Evolutionary conservation across 768 basidiomycete species (phyloP), one percentile per base, ranked within the genome.

Genomic region (Tylopilus rubrobrunneus): DNA sequence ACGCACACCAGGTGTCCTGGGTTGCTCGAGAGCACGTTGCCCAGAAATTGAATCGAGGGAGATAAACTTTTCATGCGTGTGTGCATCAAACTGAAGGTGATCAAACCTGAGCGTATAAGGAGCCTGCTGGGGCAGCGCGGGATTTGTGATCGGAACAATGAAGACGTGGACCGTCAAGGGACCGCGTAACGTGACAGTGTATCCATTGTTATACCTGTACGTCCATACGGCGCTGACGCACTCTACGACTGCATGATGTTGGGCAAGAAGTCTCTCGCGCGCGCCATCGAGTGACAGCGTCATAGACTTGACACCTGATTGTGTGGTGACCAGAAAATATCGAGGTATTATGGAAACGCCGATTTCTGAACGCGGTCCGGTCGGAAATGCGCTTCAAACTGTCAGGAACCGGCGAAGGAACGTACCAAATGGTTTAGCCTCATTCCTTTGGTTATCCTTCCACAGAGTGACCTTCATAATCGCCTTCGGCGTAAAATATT

Each of bases 261-360:
- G 75, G 50, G 77, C 78, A 8, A 78, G 72, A n/a, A 70, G 71
- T 52, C 87, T 77, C 64, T 93, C 91, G 14, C 84, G 81, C 1
- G 86, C 88, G 39, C 86, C 87, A 62, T 91, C 87, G 23, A 92
- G 74, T 2, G 83, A 80, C n/a, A 92, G 70, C 14, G 82, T 79
- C 87, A 92, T 92, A 5, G 87, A 87, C 57, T 84, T 84, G 48
- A 92, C 90, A 27, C 90, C 91, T 5, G 90, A 89, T 66, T 89
- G 87, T 2, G 85, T 85, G 0, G 88, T 90, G 19, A 90, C 88
- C 31, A 89, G 79, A 73, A 92, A 90, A 71, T 92, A 92, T 27
- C 89, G 85, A 12, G 89, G 87, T 33, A 91, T 74, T 55, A 89
- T 89, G 27, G 84, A 86, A 42, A 84, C 81, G 49, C 85, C 85